phyloP scores from a whole-genome alignment of 495 filamentous ascomycete species.

The Oleoguttula mirabilis region DNA sequence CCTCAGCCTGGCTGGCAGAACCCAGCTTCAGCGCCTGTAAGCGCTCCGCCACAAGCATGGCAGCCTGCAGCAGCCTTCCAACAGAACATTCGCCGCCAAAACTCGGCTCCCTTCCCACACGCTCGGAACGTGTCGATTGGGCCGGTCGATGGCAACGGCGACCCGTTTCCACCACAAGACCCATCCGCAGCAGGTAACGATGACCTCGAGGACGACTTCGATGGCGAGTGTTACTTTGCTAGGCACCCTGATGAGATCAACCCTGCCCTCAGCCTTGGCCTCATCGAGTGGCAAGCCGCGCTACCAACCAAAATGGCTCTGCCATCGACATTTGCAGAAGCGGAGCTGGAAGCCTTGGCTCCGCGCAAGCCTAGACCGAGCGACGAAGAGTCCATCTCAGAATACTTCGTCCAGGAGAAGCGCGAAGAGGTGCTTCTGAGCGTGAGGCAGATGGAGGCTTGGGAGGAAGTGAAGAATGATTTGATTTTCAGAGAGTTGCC shows the following conservation, averaged over 20 bases:
- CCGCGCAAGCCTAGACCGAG: slow-evolving; percentile 14
- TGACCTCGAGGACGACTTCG: slow-evolving; percentile 25
- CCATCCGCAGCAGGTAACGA: slow-evolving; percentile 17
- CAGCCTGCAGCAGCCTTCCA: background rate
- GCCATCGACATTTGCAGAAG: slow-evolving; percentile 26
- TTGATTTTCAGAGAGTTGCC: slow-evolving; percentile 27
- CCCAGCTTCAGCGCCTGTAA: background rate
- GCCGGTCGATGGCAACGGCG: slow-evolving; percentile 14
- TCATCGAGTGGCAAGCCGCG: slow-evolving; percentile 28
- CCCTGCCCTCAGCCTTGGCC: slow-evolving; percentile 27
- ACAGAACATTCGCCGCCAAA: background rate
- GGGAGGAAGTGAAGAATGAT: slow-evolving; percentile 27
- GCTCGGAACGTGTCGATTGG: background rate
- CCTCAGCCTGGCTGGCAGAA: background rate
- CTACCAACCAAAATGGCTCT: slow-evolving; percentile 27
- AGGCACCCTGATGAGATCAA: slow-evolving; percentile 28
- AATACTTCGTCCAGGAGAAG: slow-evolving; percentile 27
- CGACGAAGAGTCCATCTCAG: slow-evolving; percentile 29
- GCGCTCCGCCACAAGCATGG: slow-evolving; percentile 2
- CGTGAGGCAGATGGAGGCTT: slow-evolving; percentile 27
- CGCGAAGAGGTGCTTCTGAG: slow-evolving; percentile 24
- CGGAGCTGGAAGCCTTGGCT: slow-evolving; percentile 25
- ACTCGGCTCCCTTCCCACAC: background rate
- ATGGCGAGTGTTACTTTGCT: slow-evolving; percentile 25
- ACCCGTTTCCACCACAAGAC: slow-evolving; percentile 6